phyloP scores from a whole-genome alignment of 306 rosid genomes.

The Sindora glabra region DNA sequence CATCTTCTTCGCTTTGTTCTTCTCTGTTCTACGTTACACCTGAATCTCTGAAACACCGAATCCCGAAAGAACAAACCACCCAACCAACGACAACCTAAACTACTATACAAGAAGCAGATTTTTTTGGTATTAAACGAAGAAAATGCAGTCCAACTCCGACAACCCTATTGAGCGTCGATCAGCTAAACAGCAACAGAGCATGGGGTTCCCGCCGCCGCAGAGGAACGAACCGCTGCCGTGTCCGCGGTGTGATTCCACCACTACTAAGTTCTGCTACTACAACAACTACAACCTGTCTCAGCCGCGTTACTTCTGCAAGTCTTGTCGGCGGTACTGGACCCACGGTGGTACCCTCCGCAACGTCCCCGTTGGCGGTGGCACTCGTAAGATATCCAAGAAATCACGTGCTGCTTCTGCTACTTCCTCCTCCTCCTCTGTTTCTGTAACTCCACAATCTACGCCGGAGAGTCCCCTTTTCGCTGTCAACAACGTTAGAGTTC shows the following conservation, averaged over 20 bases:
- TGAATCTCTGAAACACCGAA: no score
- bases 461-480: neutral
- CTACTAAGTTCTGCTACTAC: slow-evolving; percentile 57
- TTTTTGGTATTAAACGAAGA: no score
- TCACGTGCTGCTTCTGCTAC: slow-evolving; percentile 23
- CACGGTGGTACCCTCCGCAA: slow-evolving; percentile 48
- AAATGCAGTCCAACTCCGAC: slow-evolving; percentile 33
- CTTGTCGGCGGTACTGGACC: slow-evolving; percentile 60
- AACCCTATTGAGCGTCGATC: neutral
- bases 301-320: slow-evolving; percentile 55
- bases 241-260: slow-evolving; percentile 43
- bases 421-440: no score
- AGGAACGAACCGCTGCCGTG: slow-evolving; percentile 31
- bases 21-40: no score
- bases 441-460: neutral
- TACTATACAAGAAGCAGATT: no score
- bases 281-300: slow-evolving; percentile 54
- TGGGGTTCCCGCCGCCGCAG: slow-evolving; percentile 23
- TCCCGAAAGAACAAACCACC: no score
- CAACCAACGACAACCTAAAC: no score
- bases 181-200: neutral
- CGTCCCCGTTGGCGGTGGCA: slow-evolving; percentile 50
- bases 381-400: slow-evolving; percentile 38
- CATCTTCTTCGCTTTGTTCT: no score
- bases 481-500: no score